These are phyloP conservation scores for Penicillium ochrochloron DNA, from an alignment of 495 filamentous ascomycete species.

Conservation along the genomic window DNA sequence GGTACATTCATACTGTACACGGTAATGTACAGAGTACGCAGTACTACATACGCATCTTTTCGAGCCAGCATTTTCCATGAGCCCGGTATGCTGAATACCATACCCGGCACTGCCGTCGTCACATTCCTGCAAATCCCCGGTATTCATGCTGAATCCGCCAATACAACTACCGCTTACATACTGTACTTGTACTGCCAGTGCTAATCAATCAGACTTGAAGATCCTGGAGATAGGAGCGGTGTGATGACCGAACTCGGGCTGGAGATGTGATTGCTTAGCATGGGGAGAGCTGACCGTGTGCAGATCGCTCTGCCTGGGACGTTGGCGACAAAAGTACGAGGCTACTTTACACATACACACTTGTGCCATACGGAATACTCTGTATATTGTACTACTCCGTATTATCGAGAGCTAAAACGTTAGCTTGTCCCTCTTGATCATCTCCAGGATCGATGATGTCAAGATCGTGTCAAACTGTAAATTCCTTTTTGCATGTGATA, in stretches of 20 bases:
- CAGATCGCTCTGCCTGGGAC: neutral
- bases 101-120: constrained; percentile 14
- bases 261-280: neutral
- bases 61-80: neutral
- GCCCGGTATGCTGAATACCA: constrained; percentile 38
- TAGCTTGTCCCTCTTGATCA: neutral
- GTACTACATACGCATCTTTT: neutral
- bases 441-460: constrained; percentile 19
- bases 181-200: neutral
- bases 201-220: neutral
- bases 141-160: constrained; percentile 7
- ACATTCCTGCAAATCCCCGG: constrained; percentile 23
- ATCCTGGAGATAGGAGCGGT: neutral
- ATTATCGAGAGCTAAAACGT: neutral
- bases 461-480: constrained; percentile 11
- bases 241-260: neutral
- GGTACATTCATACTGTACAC: neutral
- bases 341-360: neutral
- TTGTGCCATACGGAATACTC: neutral
- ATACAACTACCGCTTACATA: neutral
- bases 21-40: neutral
- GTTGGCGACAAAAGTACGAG: neutral
- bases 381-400: neutral
- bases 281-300: neutral
- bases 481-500: constrained; percentile 18